phyloP scores from a whole-genome alignment of 2,329 filamentous ascomycete species.

The Colletotrichum sp. region DNA sequence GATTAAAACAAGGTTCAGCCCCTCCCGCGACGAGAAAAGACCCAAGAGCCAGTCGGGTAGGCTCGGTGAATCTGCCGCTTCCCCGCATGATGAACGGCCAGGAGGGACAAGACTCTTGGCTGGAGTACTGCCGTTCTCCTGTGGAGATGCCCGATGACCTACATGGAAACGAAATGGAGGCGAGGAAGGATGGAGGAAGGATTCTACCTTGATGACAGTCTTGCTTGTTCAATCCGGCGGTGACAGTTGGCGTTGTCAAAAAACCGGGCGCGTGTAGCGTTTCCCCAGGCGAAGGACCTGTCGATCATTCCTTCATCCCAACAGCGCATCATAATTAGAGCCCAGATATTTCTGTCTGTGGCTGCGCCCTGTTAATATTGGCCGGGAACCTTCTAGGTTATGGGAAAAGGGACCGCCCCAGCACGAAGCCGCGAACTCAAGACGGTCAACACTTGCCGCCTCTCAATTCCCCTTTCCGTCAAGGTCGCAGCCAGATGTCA shows the following conservation, averaged over 20 bases:
- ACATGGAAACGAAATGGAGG: neutral
- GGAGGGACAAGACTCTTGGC: neutral
- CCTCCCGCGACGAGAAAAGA: constrained; percentile 1
- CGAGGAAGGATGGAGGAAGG: neutral
- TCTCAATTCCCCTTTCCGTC: neutral
- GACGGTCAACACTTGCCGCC: neutral
- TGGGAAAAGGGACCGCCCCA: neutral
- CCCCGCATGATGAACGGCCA: neutral
- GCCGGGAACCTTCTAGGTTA: neutral
- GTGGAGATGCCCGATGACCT: neutral
- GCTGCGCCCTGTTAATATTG: neutral
- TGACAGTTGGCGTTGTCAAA: neutral
- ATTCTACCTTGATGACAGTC: too few relatives aligned
- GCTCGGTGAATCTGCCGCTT: neutral
- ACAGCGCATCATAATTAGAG: neutral
- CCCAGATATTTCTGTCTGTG: neutral
- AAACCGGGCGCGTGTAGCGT: neutral
- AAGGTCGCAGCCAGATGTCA: neutral
- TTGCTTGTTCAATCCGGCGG: neutral
- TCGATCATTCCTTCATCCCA: constrained; percentile 10
- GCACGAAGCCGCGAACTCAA: neutral
- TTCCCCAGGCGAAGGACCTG: neutral
- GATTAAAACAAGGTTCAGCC: constrained; percentile 20
- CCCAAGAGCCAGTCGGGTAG: neutral
- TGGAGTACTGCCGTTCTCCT: neutral